These are phyloP conservation scores for Hypoxylon sp. DNA, from an alignment of 2,329 filamentous ascomycete species.

Conservation along the genomic window DNA sequence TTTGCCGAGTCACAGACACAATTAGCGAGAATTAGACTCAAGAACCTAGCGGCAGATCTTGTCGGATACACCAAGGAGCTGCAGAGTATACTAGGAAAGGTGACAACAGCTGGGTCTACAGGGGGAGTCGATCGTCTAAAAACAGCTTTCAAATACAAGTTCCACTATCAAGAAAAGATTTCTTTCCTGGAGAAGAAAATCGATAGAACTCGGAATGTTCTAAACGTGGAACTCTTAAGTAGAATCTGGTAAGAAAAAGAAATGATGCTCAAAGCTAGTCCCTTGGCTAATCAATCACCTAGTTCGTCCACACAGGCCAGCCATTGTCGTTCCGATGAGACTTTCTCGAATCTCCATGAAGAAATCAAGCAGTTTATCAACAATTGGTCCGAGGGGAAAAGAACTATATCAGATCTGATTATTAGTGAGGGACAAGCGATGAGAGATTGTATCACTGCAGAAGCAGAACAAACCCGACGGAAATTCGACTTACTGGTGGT, in stretches of 20 bases:
- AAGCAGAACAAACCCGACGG: slow-evolving; percentile 1
- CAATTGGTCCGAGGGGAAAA: slow-evolving; percentile 34
- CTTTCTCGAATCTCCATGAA: slow-evolving; percentile 19
- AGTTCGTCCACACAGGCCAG: slow-evolving; percentile 34
- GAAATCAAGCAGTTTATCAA: slow-evolving; percentile 27
- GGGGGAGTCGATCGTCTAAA: background rate
- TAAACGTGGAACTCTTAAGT: slow-evolving; percentile 28
- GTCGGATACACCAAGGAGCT: slow-evolving; percentile 17
- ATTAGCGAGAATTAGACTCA: slow-evolving; percentile 19
- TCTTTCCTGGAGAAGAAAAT: slow-evolving; percentile 21
- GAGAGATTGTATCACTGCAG: slow-evolving; percentile 27
- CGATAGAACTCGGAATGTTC: background rate
- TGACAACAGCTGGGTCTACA: slow-evolving; percentile 1
- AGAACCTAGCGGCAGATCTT: slow-evolving; percentile 25
- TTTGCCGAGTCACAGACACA: background rate
- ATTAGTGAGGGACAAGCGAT: slow-evolving; percentile 18
- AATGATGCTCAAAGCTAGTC: background rate
- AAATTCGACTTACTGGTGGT: background rate
- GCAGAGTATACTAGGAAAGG: slow-evolving; percentile 4
- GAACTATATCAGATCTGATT: slow-evolving; percentile 26
- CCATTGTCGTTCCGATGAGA: slow-evolving; percentile 6
- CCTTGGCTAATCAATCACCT: background rate
- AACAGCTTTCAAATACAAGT: slow-evolving; percentile 13
- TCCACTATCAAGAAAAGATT: slow-evolving; percentile 12
- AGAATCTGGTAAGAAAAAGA: slow-evolving; percentile 31